A percentile compares a stretch with the other conserved stretches of the same genome.
Evolutionary conservation across 2,329 filamentous ascomycete species (phyloP).

Genomic region (Aplosporella prunicola): DNA sequence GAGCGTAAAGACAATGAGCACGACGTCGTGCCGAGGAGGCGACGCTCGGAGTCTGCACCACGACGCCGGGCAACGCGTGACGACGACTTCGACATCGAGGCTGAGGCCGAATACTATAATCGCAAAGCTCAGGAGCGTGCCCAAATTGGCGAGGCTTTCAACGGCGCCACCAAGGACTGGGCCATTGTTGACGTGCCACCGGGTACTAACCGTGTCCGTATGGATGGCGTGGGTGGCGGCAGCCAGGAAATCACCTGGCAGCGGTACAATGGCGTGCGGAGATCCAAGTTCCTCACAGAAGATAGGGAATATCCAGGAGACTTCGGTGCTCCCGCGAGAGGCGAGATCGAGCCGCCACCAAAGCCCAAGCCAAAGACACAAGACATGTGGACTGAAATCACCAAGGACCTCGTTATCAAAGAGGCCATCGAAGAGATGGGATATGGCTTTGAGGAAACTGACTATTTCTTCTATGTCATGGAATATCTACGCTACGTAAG

Average conservation of each 20-base stretch:
- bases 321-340: constrained; percentile 26
- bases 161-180: constrained; percentile 69
- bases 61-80: constrained; percentile 39
- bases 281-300: constrained; percentile 65
- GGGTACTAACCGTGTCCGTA: constrained; percentile 69
- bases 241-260: constrained; percentile 69
- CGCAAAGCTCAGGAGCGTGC: constrained; percentile 60
- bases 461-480: constrained; percentile 85
- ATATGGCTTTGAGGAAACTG: constrained; percentile 86
- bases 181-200: constrained; percentile 75
- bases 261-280: constrained; percentile 66
- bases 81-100: constrained; percentile 39
- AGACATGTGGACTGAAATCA: constrained; percentile 90
- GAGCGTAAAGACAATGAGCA: constrained; percentile 18
- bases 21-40: constrained; percentile 23
- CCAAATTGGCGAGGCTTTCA: constrained; percentile 62
- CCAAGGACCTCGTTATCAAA: constrained; percentile 77
- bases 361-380: constrained; percentile 28
- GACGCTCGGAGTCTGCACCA: constrained; percentile 32
- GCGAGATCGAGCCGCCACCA: constrained; percentile 3
- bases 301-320: constrained; percentile 43
- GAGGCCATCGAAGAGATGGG: constrained; percentile 79
- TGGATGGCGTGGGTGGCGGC: constrained; percentile 71
- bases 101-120: constrained; percentile 53
- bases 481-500: constrained; percentile 81